Evolutionary conservation across 2,329 filamentous ascomycete genomes (phyloP).

Genomic region (Talaromyces islandicus): DNA sequence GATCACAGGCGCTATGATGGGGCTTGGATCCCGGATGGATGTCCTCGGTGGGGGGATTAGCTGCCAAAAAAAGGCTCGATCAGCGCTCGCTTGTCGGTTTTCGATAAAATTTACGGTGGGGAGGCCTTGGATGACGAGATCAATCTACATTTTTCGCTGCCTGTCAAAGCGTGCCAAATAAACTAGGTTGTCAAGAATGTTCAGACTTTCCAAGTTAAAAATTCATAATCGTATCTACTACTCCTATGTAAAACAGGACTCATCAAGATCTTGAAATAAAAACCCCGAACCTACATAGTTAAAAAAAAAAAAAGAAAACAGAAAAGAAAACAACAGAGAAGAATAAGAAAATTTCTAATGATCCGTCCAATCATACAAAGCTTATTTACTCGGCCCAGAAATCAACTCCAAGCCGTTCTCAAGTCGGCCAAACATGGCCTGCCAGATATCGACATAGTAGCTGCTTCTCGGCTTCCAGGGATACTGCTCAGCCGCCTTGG

Average conservation of each 20-base stretch:
- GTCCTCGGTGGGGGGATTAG: not conserved
- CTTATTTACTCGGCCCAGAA: not conserved
- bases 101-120: not conserved
- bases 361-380: not conserved
- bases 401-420: slow-evolving; percentile 26
- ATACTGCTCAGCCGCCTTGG: slow-evolving; percentile 32
- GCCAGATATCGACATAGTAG: slow-evolving; percentile 34
- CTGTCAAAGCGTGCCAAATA: not conserved
- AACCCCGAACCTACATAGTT: not conserved
- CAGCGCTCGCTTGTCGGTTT: not conserved
- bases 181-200: not conserved
- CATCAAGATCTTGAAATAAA: not conserved
- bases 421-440: slow-evolving; percentile 31
- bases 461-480: slow-evolving; percentile 36
- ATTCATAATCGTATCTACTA: not conserved
- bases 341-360: not conserved
- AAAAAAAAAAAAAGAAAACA: not conserved
- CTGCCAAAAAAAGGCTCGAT: not conserved
- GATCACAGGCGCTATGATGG: not conserved
- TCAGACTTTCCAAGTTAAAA: not conserved
- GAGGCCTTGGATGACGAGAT: not conserved
- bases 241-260: not conserved
- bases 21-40: no score
- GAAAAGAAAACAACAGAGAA: no score
- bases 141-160: not conserved